Base-by-base conservation (phyloP, 106 monocot genomes). In the Chionographis japonica region DNA sequence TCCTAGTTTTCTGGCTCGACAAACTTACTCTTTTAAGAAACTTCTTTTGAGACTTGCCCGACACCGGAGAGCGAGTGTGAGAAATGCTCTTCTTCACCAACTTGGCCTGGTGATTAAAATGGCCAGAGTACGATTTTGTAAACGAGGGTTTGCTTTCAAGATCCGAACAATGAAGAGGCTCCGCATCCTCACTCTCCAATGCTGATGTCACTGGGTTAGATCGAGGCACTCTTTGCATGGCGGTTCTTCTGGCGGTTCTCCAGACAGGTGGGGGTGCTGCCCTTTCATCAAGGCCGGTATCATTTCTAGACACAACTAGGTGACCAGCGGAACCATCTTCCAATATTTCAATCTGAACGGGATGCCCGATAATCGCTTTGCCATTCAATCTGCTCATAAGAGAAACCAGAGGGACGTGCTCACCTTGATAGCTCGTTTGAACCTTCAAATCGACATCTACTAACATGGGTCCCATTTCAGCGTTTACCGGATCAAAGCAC, bases 331-430 rank as follows among this genome's bases (percentile, higher is more conserved):
- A 69, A 41, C 52, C 74, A 52, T 69, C 74, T 39, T 55, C 20
- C 35, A 74, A n/a, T 42, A 51, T 90, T 65, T 92, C 92, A 46
- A 98, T 83, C 56, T 85, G 89, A 36, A 98, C 61, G 38, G 97
- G 92, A 43, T 98, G 92, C 2, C 97, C 97, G 3, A 98, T 53
- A 42, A 98, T 98, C 61, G 92, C 92, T 75, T 98, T 98, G 14
- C 97, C 92, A 77, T 98, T 92, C 54, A 89, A 66, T 75, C 86
- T 79, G 77, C 97, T 98, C 92, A 92, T 92, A 13, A 98, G 68
- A 68, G 92, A 98, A 63, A 98, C 92, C 55, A 92, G 69, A 54
- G 97, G 97, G 41, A 98, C 97, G 54, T 77, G 97, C 75, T 97
- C 89, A 9, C 92, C 97, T 46, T 89, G 92, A 72, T 87, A 87